Evolutionary conservation across 345 rosid genomes (phyloP), one percentile per base, ranked within the genome.

Genomic region (Luvunga scandens): DNA sequence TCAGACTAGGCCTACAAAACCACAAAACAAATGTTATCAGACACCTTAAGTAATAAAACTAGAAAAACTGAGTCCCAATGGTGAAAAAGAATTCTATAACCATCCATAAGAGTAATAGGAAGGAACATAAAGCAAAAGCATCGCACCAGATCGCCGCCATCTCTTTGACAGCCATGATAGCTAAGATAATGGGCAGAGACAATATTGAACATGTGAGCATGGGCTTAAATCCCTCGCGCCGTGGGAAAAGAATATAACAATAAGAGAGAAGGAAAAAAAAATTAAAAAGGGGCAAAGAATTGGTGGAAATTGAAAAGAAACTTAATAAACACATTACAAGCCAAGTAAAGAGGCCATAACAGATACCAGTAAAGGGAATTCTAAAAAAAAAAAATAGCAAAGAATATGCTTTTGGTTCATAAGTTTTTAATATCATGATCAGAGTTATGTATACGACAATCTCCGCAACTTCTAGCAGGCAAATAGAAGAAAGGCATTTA

Each of bases 211-310:
- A 81, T 77, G 80, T 78, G 73, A 66, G 83, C 87, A 78, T 78
- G 71, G 84, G 85, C 85, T 78, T 80, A 83, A 76, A 72, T 80
- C 84, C 83, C 88, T 85, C 82, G 77, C 70, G 69, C 85, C 83
- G 69, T 61, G 50, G 81, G 73, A 56, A 63, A 77, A 74, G 65
- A 70, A 62, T 75, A 71, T 75, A 71, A 73, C 78, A 38, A 55
- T 55, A 48, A 75, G 42, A 74, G 19, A 36, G 50, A 62, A 69
- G 61, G 16, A 69, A 24, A 71, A 39, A 67, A 55, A 76, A 50
- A 71, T 80, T 75, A 82, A 85, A 82, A n/a, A 60, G 70, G 78
- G 22, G 76, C 27, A 71, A 66, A 73, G 69, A 39, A 48, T 53
- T 33, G 57, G 33, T 53, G 78, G 72, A 77, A 77, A 80, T 70